Evolutionary conservation across 129 eudicot species (phyloP).

Genomic region (Flaveria robusta): DNA sequence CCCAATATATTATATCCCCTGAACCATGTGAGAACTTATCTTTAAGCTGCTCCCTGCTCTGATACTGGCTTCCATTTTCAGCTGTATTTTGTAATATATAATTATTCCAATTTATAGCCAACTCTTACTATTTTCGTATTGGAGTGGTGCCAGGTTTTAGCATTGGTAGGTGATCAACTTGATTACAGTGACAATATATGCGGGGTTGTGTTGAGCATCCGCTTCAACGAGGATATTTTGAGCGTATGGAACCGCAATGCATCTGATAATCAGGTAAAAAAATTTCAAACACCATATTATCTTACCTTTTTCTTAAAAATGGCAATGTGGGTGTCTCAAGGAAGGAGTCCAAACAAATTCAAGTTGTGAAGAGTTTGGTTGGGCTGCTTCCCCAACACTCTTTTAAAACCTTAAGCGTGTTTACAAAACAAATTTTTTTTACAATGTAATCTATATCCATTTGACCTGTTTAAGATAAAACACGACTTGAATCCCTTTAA

Average conservation of each 20-base stretch:
- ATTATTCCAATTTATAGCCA: neutral
- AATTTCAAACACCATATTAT: neutral
- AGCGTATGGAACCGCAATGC: slow-evolving; percentile 98
- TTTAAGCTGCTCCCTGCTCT: neutral
- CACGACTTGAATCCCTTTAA: neutral
- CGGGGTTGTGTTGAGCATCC: slow-evolving; percentile 82
- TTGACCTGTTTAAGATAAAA: neutral
- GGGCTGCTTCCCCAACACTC: neutral
- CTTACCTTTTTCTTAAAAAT: neutral
- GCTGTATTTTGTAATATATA: neutral
- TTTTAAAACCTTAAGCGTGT: neutral
- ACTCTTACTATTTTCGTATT: neutral
- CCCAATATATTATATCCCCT: neutral
- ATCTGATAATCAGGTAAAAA: slow-evolving; percentile 77
- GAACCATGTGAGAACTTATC: neutral
- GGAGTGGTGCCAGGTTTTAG: slow-evolving; percentile 62
- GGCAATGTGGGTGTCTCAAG: neutral
- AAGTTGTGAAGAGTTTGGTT: neutral
- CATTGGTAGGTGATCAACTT: slow-evolving; percentile 92
- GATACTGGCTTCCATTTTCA: neutral
- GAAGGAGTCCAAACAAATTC: neutral
- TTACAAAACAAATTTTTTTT: neutral
- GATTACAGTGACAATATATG: slow-evolving; percentile 88
- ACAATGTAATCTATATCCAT: neutral
- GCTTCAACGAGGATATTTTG: slow-evolving; percentile 90